Conservation (phyloP, 2,329 filamentous ascomycete species). For the Pseudogymnoascus verrucosus region DNA sequence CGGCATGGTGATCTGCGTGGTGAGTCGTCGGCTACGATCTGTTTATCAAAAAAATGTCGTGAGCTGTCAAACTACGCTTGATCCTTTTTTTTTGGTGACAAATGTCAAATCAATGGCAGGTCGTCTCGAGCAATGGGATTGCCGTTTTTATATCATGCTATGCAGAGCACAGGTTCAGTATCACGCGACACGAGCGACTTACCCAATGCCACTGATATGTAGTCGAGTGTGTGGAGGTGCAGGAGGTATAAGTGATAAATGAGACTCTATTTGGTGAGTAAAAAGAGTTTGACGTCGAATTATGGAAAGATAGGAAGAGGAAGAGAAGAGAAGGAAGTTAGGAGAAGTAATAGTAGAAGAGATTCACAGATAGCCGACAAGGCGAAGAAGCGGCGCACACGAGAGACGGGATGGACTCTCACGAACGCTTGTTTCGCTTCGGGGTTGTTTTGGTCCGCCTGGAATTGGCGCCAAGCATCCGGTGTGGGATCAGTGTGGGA, state of each 20-base stretch:
- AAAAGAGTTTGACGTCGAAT: neutral
- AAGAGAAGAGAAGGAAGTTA: neutral
- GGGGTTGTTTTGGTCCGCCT: neutral
- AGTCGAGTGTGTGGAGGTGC: neutral
- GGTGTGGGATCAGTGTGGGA: neutral
- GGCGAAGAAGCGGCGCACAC: neutral
- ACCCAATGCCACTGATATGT: slow-evolving; percentile 6
- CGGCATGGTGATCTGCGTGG: slow-evolving; percentile 27
- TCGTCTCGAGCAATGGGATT: neutral
- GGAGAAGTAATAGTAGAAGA: neutral
- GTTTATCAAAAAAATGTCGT: neutral
- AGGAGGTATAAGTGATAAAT: neutral
- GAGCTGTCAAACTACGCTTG: slow-evolving; percentile 3
- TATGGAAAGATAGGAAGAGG: neutral
- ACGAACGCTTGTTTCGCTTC: slow-evolving; percentile 2
- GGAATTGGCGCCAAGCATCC: neutral
- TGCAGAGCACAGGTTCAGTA: slow-evolving; percentile 1
- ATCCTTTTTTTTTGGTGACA: neutral
- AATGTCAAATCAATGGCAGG: slow-evolving; percentile 4
- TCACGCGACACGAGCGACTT: slow-evolving; percentile 4
- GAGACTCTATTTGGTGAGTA: neutral
- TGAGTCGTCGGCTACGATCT: slow-evolving; percentile 4
- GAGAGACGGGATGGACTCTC: neutral
- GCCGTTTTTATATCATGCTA: slow-evolving; percentile 4
- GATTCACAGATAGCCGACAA: neutral